These are phyloP conservation scores for Wallacemonas sp. DNA, from an alignment of 208 protist genomes.

Conservation along the genomic window DNA sequence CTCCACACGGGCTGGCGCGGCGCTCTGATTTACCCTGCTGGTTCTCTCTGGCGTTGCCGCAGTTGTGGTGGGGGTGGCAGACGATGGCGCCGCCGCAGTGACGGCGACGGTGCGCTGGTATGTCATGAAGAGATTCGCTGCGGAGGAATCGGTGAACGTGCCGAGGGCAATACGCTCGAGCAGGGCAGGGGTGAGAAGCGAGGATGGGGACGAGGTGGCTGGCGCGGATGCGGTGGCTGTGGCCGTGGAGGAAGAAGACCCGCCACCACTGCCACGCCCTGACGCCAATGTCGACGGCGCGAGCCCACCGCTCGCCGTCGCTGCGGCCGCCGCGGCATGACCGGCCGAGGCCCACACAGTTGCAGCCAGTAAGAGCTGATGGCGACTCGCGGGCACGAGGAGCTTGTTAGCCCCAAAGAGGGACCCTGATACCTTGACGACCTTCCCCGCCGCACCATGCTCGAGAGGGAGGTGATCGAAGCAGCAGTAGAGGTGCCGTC, in stretches of 20 bases:
- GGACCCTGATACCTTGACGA: slow-evolving; percentile 26
- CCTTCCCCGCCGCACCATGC: slow-evolving; percentile 1
- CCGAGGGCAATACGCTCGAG: slow-evolving; percentile 69
- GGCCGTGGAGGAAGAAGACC: too few species aligned
- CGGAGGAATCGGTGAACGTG: slow-evolving; percentile 54
- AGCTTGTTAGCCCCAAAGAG: slow-evolving; percentile 55
- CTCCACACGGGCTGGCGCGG: slow-evolving; percentile 1
- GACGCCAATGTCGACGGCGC: neutral
- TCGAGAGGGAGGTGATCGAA: slow-evolving; percentile 11
- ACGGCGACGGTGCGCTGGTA: slow-evolving; percentile 29
- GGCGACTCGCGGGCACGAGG: slow-evolving; percentile 48
- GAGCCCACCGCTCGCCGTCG: neutral
- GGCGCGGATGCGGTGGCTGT: neutral
- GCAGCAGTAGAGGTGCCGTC: slow-evolving; percentile 13
- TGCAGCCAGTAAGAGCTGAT: slow-evolving; percentile 55
- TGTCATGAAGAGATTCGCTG: slow-evolving; percentile 34
- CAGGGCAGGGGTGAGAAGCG: slow-evolving; percentile 27
- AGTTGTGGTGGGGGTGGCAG: neutral
- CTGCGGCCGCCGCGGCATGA: neutral
- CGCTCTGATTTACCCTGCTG: neutral
- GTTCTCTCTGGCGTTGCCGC: neutral
- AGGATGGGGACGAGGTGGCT: neutral
- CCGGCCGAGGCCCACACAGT: slow-evolving; percentile 28
- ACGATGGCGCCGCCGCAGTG: too few species aligned
- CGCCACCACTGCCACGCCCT: neutral